Base-by-base conservation (phyloP, 2,329 filamentous ascomycete genomes). In the Penicillium italicum region DNA sequence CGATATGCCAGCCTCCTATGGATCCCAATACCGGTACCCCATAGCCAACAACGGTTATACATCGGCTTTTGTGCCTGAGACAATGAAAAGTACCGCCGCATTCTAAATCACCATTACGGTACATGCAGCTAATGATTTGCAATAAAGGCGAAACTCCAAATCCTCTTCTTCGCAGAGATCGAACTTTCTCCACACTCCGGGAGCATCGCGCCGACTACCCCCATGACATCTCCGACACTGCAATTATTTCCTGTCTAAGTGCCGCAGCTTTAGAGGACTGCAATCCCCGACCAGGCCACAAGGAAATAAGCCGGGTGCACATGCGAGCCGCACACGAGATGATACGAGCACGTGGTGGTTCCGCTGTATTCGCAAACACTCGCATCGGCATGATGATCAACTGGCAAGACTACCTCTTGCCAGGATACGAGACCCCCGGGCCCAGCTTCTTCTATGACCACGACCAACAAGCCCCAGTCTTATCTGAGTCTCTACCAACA, bases 391-490 rank as follows among this genome's bases (percentile, higher is more conserved):
- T 73, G 70, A 56, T 76, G 45, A 74, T 75, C 41, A 74, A 76
- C 49, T 76, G 73, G 74, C 71, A 72, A 55, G 73, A 76, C 58
- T 75, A 76, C 56, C 73, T 74, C 31, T 64, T 75, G 40, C 69
- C 72, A 0, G 73, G 74, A 1, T 76, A 74, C 58, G 69, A 74
- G 51, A 68, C 67, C 1, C 62, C 69, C 12, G 67, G 66, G 6
- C 62, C 66, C 1, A 71, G 67, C 37, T 74, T 76, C 48, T 70
- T 67, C 53, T 74, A 70, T 48, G 69, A 74, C 47, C 56, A 63
- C 43, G 51, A 65, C 16, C 56, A 58, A 14, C 53, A 56, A 4
- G 18, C 47, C n/a, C 44, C 56, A 16, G 22, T 49, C 11, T 37
- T 57, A 36, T 38, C 58, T n/a, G 50, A 55, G 6, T 4, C n/a